Evolutionary conservation across 2,329 filamentous ascomycete species (phyloP).

Genomic region (Cladosporium velox): DNA sequence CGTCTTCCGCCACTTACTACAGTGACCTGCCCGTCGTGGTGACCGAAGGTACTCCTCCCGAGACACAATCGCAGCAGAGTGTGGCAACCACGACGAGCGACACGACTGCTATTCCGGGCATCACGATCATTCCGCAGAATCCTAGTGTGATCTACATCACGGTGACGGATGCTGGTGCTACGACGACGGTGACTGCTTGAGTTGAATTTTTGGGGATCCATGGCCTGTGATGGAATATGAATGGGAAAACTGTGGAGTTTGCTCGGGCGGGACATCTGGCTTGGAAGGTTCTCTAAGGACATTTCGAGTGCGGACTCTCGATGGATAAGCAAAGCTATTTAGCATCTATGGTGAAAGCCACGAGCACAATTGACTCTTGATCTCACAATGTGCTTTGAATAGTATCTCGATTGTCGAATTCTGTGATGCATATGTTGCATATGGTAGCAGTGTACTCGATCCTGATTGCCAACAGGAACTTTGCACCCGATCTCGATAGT

Average conservation of each 20-base stretch:
- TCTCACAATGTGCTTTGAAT: no score
- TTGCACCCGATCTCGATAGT: no score
- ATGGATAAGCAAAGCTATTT: no score
- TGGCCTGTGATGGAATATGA: background rate
- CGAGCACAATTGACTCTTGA: no score
- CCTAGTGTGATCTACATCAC: conserved; percentile 21
- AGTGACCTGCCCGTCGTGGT: conserved; percentile 1
- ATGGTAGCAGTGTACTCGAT: no score
- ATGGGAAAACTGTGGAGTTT: background rate
- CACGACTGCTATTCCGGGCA: conserved; percentile 3
- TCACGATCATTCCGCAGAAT: conserved; percentile 18
- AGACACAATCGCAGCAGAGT: background rate
- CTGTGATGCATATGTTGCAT: no score
- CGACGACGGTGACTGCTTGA: conserved; percentile 22
- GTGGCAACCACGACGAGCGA: background rate
- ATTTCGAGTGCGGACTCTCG: no score
- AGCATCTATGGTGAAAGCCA: no score
- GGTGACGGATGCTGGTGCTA: conserved; percentile 19
- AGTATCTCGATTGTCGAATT: no score
- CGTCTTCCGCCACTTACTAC: background rate
- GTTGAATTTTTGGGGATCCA: background rate
- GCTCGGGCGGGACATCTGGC: background rate
- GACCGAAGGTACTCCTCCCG: background rate
- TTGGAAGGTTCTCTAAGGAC: background rate
- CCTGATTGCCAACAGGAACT: no score